Base-by-base conservation (phyloP, 345 rosid species). In the rapeseed (Brassica napus) region DNA sequence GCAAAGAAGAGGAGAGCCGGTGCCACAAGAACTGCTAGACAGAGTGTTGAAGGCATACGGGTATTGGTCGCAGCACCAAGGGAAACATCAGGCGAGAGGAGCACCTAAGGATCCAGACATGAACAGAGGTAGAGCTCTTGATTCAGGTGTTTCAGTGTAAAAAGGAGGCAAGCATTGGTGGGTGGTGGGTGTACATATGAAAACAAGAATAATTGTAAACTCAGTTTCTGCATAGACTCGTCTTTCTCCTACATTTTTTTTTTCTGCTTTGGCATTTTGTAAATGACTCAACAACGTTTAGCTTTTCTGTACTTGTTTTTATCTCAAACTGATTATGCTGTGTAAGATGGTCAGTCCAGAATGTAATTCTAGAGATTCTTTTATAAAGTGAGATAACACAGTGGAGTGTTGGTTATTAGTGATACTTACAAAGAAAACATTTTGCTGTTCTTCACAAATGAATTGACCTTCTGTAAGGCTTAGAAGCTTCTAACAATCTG, bases 1-100 rank as follows among this genome's bases (percentile, higher is more conserved):
- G 80, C 97, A 91, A 61, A 80, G 97, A 79, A 83, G 97, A 85
- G 97, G 97, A 35, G 97, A 93, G 80, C 93, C 97, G 0, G 97
- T 93, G 77, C 97, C 97, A 1, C 97, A 91, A 86, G 94, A 87
- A 64, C 85, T 93, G 47, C 77, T 93, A 76, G 94, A 93, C 86
- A 81, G 97, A 55, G 97, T 93, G 8, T 57, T 93, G 86, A 86
- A 85, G 21, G 93, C 97, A 66, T 93, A 88, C 11, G 85, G 86
- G 14, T 91, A 84, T 84, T 93, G 97, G 97, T 88, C 92, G 34
- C 92, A 88, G 73, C 88, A 86, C 78, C 97, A 92, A 76, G 88
- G 85, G 4, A 92, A 87, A 84, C 96, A 89, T 54, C 89, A 86
- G 4, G 85, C 86, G 71, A 89, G 87, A 86, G 87, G 79, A 71